Percentiles rank a stretch among this genome's conserved stretches.
Conservation (phyloP, 2,329 filamentous ascomycete genomes). For the Fusarium hainanense region DNA sequence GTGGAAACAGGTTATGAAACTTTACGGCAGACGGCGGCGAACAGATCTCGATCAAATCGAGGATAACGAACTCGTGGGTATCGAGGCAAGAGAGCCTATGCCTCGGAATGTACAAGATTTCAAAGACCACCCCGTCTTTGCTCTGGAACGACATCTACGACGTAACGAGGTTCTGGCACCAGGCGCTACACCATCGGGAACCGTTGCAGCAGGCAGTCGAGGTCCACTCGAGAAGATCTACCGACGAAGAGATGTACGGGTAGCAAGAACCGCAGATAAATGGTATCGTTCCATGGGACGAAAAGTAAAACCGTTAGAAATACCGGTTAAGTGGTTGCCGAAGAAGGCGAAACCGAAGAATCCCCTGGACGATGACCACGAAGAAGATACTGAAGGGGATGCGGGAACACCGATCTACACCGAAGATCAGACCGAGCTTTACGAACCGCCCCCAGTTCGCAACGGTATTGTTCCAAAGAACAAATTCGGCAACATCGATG, state of each 20-base stretch:
- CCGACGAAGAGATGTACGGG: constrained; percentile 81
- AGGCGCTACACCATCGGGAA: constrained; percentile 76
- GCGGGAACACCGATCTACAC: constrained; percentile 69
- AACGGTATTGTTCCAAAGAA: constrained; percentile 86
- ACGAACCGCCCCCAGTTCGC: constrained; percentile 79
- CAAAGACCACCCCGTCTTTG: constrained; percentile 85
- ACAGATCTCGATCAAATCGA: constrained; percentile 86
- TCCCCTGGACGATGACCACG: constrained; percentile 43
- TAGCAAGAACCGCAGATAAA: constrained; percentile 81
- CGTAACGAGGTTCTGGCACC: constrained; percentile 85
- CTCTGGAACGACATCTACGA: constrained; percentile 84
- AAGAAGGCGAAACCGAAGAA: constrained; percentile 55
- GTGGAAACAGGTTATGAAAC: constrained; percentile 64
- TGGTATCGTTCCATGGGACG: constrained; percentile 87
- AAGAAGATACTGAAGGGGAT: constrained; percentile 47
- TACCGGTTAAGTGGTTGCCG: constrained; percentile 80
- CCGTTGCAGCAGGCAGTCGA: constrained; percentile 75
- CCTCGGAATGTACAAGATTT: constrained; percentile 88
- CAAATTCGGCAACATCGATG: constrained; percentile 91
- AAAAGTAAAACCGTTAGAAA: constrained; percentile 80
- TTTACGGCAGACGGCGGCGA: constrained; percentile 55
- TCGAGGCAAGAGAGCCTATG: constrained; percentile 82
- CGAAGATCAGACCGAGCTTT: constrained; percentile 75
- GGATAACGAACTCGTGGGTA: constrained; percentile 76
- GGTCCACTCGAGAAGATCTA: constrained; percentile 80